These are phyloP conservation scores for Picea glauca DNA, from an alignment of 75 land plant genomes.

Conservation along the genomic window DNA sequence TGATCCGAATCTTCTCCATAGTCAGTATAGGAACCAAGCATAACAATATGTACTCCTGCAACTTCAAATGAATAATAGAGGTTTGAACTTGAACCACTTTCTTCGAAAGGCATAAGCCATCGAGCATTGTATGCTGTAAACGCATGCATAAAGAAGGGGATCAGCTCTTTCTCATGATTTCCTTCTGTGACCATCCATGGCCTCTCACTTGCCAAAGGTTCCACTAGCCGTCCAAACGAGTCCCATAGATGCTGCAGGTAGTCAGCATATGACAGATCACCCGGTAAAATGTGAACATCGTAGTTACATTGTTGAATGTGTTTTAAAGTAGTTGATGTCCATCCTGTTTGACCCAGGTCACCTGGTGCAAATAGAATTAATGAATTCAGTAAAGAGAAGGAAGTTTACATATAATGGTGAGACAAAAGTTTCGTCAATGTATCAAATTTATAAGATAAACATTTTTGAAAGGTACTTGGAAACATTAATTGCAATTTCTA, in stretches of 20 bases:
- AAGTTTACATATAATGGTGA: not conserved
- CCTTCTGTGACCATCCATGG: slow-evolving; percentile 99
- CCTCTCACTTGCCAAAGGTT: slow-evolving; percentile 80
- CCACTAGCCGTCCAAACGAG: slow-evolving; percentile 74
- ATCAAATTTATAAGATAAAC: not conserved
- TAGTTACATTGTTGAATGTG: slow-evolving; percentile 66
- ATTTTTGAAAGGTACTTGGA: not conserved
- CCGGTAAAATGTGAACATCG: slow-evolving; percentile 85
- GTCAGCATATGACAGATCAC: slow-evolving; percentile 96
- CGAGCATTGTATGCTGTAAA: slow-evolving; percentile 73
- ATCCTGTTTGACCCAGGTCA: slow-evolving; percentile 86
- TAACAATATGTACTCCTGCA: slow-evolving; percentile 80
- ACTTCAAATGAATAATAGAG: slow-evolving; percentile 97
- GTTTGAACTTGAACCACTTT: slow-evolving; percentile 95
- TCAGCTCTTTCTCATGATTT: slow-evolving; percentile 86
- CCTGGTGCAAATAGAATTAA: slow-evolving; percentile 33
- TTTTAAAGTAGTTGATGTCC: slow-evolving; percentile 75
- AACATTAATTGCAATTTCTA: not conserved
- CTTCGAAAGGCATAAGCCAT: slow-evolving; percentile 91
- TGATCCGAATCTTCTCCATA: slow-evolving; percentile 73
- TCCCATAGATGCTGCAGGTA: slow-evolving; percentile 90
- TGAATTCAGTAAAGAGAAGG: not conserved
- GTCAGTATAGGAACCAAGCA: slow-evolving; percentile 96
- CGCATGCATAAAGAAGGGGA: slow-evolving; percentile 52
- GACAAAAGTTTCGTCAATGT: not conserved